Percentiles rank a stretch among this genome's conserved stretches.
These are phyloP conservation scores for Tylopilus orsonianus DNA, from an alignment of 1,284 basidiomycete genomes.

Conservation along the genomic window DNA sequence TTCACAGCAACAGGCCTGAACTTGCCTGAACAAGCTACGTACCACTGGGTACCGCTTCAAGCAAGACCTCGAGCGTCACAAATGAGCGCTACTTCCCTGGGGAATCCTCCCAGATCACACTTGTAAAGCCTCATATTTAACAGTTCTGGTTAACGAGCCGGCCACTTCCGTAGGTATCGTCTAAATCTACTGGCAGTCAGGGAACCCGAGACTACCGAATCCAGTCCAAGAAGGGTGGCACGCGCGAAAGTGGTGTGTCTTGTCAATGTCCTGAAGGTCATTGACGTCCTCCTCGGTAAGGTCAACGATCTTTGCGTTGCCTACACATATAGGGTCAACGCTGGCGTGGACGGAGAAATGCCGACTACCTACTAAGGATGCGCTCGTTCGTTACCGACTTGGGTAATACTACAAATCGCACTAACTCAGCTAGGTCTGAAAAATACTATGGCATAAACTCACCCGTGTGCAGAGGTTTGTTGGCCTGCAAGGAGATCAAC, in stretches of 20 bases:
- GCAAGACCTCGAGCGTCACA: neutral
- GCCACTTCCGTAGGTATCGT: neutral
- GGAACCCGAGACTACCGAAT: constrained; percentile 62
- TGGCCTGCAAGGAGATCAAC: constrained; percentile 65
- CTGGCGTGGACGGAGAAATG: neutral
- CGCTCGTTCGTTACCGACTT: constrained; percentile 65
- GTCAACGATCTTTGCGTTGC: constrained; percentile 56
- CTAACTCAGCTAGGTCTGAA: neutral
- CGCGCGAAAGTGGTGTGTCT: constrained; percentile 57
- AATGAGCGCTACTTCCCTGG: neutral
- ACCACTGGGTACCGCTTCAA: neutral
- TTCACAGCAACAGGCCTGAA: constrained; percentile 10
- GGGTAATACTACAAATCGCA: constrained; percentile 45
- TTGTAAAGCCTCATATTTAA: neutral
- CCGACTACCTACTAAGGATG: constrained; percentile 44
- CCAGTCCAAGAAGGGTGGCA: constrained; percentile 65
- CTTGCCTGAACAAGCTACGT: constrained; percentile 16
- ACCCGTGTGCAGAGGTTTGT: constrained; percentile 57
- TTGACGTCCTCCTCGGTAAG: constrained; percentile 56
- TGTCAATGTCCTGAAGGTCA: constrained; percentile 56
- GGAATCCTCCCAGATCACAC: neutral
- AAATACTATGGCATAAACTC: constrained; percentile 11
- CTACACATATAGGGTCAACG: constrained; percentile 27
- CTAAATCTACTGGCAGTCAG: constrained; percentile 45
- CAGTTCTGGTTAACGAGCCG: neutral